These are phyloP conservation scores for Delphinella strobiligena DNA, from an alignment of 2,329 filamentous ascomycete genomes.

Conservation along the genomic window DNA sequence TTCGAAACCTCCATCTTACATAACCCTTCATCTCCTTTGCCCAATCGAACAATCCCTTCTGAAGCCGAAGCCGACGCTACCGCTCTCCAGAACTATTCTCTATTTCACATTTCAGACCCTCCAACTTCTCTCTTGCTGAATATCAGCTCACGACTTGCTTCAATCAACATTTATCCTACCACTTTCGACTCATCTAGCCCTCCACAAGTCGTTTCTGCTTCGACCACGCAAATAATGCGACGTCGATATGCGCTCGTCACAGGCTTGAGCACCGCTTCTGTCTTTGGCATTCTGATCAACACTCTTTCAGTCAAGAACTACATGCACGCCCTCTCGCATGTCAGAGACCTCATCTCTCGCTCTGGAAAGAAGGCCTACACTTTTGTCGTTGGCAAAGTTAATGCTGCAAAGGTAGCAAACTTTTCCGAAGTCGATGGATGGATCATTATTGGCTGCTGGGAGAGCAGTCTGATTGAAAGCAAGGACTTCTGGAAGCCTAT, in stretches of 20 bases:
- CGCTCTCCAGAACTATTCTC: slow-evolving; percentile 51
- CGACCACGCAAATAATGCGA: slow-evolving; percentile 51
- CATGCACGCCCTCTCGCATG: slow-evolving; percentile 62
- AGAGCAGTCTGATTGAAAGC: slow-evolving; percentile 83
- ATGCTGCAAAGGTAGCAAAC: slow-evolving; percentile 90
- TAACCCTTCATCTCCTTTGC: slow-evolving; percentile 67
- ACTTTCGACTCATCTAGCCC: slow-evolving; percentile 17
- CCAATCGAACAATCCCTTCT: slow-evolving; percentile 62
- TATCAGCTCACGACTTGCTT: slow-evolving; percentile 67
- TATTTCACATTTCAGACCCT: slow-evolving; percentile 78
- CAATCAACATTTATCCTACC: slow-evolving; percentile 66
- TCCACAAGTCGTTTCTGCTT: slow-evolving; percentile 30
- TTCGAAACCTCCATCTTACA: slow-evolving; percentile 62
- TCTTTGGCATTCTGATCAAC: slow-evolving; percentile 92
- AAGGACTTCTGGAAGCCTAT: slow-evolving; percentile 80
- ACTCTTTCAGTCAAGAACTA: slow-evolving; percentile 90
- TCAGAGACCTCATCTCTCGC: slow-evolving; percentile 59
- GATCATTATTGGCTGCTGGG: slow-evolving; percentile 98
- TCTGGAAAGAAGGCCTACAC: slow-evolving; percentile 93
- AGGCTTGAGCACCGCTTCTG: slow-evolving; percentile 63
- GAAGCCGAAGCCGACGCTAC: slow-evolving; percentile 33
- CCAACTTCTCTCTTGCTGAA: slow-evolving; percentile 75
- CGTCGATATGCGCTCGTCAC: slow-evolving; percentile 83
- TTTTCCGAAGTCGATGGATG: slow-evolving; percentile 92
- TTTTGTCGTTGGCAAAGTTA: slow-evolving; percentile 92